Conservation (phyloP, 768 basidiomycete species). For the Suillus plorans region DNA sequence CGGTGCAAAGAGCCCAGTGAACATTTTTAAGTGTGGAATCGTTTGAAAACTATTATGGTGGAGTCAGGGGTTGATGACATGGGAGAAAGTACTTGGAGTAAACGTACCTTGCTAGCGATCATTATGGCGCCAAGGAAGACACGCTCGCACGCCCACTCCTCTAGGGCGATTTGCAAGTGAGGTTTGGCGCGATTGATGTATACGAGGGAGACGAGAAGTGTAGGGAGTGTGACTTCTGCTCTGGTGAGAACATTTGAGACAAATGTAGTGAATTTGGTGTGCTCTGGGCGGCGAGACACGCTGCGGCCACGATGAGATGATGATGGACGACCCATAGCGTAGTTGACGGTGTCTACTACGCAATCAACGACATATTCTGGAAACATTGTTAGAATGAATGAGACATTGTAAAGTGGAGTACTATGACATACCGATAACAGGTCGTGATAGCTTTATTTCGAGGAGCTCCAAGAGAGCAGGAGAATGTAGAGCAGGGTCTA, state of each 20-base stretch:
- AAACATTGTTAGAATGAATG: not conserved
- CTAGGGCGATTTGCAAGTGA: constrained; percentile 76
- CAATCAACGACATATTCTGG: constrained; percentile 72
- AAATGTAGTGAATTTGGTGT: constrained; percentile 61
- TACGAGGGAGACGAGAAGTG: constrained; percentile 67
- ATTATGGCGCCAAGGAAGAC: constrained; percentile 92
- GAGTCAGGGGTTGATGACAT: constrained; percentile 10
- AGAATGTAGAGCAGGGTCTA: constrained; percentile 62
- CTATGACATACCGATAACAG: constrained; percentile 62
- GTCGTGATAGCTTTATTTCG: constrained; percentile 58
- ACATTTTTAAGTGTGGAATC: constrained; percentile 90
- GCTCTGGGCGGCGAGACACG: constrained; percentile 47
- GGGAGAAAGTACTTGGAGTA: constrained; percentile 16
- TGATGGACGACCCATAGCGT: constrained; percentile 67
- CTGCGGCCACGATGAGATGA: constrained; percentile 52
- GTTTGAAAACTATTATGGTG: constrained; percentile 63
- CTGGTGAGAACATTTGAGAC: constrained; percentile 66
- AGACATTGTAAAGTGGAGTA: not conserved
- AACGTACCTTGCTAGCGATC: constrained; percentile 73
- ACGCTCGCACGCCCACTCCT: constrained; percentile 86
- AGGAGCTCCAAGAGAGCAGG: constrained; percentile 69
- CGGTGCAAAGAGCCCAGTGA: constrained; percentile 86
- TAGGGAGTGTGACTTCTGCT: constrained; percentile 71
- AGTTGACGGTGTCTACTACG: constrained; percentile 73
- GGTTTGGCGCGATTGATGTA: constrained; percentile 78